Evolutionary conservation across 2,329 filamentous ascomycete species (phyloP).

Genomic region (Alternaria atra): DNA sequence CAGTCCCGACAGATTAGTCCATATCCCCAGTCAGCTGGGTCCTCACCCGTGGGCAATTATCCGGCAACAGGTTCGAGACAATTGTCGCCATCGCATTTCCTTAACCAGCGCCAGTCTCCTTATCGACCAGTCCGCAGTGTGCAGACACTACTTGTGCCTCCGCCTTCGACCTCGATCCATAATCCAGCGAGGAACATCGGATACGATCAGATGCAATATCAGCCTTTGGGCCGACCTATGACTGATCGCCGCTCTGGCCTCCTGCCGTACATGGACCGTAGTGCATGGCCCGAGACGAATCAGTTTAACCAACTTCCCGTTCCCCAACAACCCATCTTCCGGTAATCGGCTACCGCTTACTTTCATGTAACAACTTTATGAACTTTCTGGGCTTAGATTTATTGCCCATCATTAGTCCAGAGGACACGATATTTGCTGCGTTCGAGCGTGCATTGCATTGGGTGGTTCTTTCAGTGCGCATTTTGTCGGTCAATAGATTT

Average conservation of each 20-base stretch:
- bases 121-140: slow-evolving; percentile 91
- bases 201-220: slow-evolving; percentile 62
- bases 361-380: slow-evolving; percentile 21
- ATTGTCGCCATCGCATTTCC: slow-evolving; percentile 85
- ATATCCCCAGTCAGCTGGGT: slow-evolving; percentile 62
- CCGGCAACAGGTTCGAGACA: slow-evolving; percentile 71
- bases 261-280: slow-evolving; percentile 55
- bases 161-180: slow-evolving; percentile 80
- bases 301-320: slow-evolving; percentile 52
- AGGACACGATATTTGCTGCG: slow-evolving; percentile 37
- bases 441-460: slow-evolving; percentile 51
- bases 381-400: background rate
- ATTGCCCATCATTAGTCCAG: slow-evolving; percentile 9
- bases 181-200: slow-evolving; percentile 55
- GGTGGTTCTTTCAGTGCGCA: slow-evolving; percentile 28
- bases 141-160: slow-evolving; percentile 89
- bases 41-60: slow-evolving; percentile 77
- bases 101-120: slow-evolving; percentile 88
- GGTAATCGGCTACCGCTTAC: slow-evolving; percentile 27
- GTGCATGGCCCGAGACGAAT: slow-evolving; percentile 49
- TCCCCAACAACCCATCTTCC: slow-evolving; percentile 50
- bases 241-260: slow-evolving; percentile 57
- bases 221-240: slow-evolving; percentile 57
- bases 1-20: slow-evolving; percentile 62
- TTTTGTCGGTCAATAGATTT: slow-evolving; percentile 24